Evolutionary conservation across 371 early-diverging fungal species (phyloP).

Genomic region (Mucor racemosus): DNA sequence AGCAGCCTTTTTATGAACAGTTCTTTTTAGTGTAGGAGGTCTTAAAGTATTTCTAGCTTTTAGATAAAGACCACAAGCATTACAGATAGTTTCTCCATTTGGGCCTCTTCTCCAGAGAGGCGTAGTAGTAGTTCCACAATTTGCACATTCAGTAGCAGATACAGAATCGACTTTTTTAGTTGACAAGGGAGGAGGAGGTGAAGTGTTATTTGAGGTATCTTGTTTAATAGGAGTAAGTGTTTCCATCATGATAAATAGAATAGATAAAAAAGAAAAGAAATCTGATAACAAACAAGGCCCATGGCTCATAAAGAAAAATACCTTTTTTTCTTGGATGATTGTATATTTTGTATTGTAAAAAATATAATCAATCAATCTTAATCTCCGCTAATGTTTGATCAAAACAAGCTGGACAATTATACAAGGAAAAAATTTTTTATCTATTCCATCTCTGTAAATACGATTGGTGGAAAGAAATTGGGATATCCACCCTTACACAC

Average conservation of each 20-base stretch:
- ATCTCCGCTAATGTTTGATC: not conserved
- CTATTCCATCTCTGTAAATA: not conserved
- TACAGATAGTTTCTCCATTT: slow-evolving; percentile 82
- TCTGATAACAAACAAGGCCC: slow-evolving; percentile 12
- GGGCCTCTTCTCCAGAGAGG: slow-evolving; percentile 89
- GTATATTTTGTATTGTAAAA: slow-evolving; percentile 9
- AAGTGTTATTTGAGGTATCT: not conserved
- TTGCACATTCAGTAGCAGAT: slow-evolving; percentile 67
- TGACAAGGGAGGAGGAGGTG: not conserved
- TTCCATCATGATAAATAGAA: slow-evolving; percentile 9
- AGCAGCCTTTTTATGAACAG: slow-evolving; percentile 14
- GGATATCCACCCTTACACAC: not conserved
- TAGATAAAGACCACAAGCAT: slow-evolving; percentile 84
- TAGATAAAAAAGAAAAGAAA: slow-evolving; percentile 9
- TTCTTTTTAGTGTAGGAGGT: slow-evolving; percentile 55
- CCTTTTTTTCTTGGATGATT: not conserved
- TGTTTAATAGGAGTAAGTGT: slow-evolving; percentile 4
- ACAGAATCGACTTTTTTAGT: slow-evolving; percentile 11
- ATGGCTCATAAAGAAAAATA: not conserved
- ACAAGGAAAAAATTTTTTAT: not conserved
- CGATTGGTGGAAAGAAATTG: not conserved
- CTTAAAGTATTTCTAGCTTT: slow-evolving; percentile 42
- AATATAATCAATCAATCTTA: slow-evolving; percentile 5
- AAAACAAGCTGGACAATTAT: not conserved
- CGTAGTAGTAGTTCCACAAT: slow-evolving; percentile 84